Evolutionary conservation across 768 basidiomycete genomes (phyloP), one percentile per base, ranked within the genome.

Genomic region (Neoboletus brunneissimus): DNA sequence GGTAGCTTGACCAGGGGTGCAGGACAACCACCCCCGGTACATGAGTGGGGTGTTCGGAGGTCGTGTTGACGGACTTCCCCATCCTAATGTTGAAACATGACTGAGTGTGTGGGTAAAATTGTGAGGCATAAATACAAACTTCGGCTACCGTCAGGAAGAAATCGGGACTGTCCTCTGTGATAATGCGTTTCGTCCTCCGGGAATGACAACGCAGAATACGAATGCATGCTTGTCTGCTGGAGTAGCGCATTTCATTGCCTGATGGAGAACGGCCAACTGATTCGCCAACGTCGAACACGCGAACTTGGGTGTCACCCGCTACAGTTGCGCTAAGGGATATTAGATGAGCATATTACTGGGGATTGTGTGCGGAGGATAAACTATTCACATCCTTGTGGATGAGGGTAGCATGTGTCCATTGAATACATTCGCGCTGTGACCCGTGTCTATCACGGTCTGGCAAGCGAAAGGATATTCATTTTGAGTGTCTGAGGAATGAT

Each of bases 31-130:
- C 63, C 68, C 16, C 67, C 62, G 29, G 71, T 60, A 72, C 93
- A 96, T n/a, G 71, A 70, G 70, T 95, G 84, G 9, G 82, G 72
- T 11, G 80, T 79, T 50, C 93, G 78, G 43, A 95, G 72, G 67
- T 96, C 93, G 67, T 95, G 93, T 66, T 94, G 92, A 25, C 93
- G 81, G 11, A 94, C 91, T 29, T 86, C 81, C 4, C 91, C 92
- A 72, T 96, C 93, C 87, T 93, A 65, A 57, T 41, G 32, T 70
- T 57, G 60, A 32, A 71, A 53, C 55, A 50, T 51, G 59, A 57
- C 12, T 69, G 57, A 47, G 69, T 63, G 31, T 11, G 16, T 16
- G 18, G 35, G 18, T 25, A 13, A 23, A 51, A n/a, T n/a, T 20
- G 20, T 29, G 37, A 27, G 27, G 13, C 29, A 52, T 31, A 25